phyloP scores from a whole-genome alignment of 441 rosid genomes.

The Mallotus repandus region DNA sequence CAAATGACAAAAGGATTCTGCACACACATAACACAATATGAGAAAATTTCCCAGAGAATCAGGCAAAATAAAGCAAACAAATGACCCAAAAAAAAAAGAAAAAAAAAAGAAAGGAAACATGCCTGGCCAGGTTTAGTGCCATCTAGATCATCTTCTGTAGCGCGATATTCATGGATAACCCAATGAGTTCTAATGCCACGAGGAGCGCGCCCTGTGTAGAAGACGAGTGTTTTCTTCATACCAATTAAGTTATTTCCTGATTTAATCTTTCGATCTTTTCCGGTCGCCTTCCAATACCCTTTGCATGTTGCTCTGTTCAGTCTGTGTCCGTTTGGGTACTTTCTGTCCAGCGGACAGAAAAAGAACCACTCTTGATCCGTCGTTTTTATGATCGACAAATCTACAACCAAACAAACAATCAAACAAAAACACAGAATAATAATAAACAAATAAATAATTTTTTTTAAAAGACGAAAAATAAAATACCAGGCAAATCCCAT shows the following conservation, averaged over 20 bases:
- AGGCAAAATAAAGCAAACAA: not conserved
- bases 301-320: slow-evolving; percentile 72
- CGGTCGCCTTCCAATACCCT: slow-evolving; percentile 95
- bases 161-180: slow-evolving; percentile 89
- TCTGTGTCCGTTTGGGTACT: slow-evolving; percentile 72
- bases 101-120: not conserved
- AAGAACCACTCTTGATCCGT: slow-evolving; percentile 81
- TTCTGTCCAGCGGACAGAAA: slow-evolving; percentile 79
- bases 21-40: not conserved
- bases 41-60: not conserved
- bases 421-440: not conserved
- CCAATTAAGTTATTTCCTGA: slow-evolving; percentile 58
- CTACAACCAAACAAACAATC: slow-evolving; percentile 25
- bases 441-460: not conserved
- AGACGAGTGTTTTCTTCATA: slow-evolving; percentile 82
- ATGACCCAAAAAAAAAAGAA: too few species aligned
- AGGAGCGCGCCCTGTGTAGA: slow-evolving; percentile 77
- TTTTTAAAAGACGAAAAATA: too few species aligned
- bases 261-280: slow-evolving; percentile 71
- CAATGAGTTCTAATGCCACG: slow-evolving; percentile 63
- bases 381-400: slow-evolving; percentile 49
- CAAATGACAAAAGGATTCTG: slow-evolving; percentile 73
- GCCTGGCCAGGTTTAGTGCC: slow-evolving; percentile 84
- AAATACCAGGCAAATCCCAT: slow-evolving; percentile 79
- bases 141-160: slow-evolving; percentile 66